Conservation (phyloP, 2,329 filamentous ascomycete genomes). For the Mollisia scopiformis region DNA sequence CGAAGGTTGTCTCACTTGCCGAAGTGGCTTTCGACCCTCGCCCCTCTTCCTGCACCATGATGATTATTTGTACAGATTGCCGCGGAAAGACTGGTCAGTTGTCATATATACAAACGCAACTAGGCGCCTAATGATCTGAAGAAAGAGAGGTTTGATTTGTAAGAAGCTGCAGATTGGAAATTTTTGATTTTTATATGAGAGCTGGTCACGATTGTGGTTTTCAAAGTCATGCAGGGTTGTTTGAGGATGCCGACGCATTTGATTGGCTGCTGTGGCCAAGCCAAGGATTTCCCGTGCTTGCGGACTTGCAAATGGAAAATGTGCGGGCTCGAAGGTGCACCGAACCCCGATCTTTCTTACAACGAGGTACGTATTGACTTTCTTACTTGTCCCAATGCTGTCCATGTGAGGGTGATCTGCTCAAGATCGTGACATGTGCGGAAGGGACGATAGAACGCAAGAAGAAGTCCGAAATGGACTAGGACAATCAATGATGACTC, state of each 20-base stretch:
- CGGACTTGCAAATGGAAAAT: not conserved
- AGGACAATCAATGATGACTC: not conserved
- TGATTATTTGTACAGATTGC: not conserved
- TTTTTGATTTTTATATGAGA: not conserved
- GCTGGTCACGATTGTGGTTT: not conserved
- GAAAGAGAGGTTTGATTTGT: too few species aligned
- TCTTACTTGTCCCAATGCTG: not conserved
- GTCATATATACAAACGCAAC: not conserved
- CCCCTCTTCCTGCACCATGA: not conserved
- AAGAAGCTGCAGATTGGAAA: not conserved
- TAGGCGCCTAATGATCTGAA: not conserved
- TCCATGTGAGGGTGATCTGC: not conserved
- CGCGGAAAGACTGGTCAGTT: not conserved
- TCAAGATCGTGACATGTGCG: not conserved
- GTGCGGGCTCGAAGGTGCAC: not conserved
- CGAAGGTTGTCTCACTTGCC: not conserved
- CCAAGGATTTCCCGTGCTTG: conserved; percentile 10
- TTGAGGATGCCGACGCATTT: not conserved
- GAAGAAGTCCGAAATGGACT: not conserved
- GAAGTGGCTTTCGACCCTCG: not conserved
- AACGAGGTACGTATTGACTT: not conserved
- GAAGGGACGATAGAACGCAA: not conserved
- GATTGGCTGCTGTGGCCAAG: conserved; percentile 2
- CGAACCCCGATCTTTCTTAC: conserved; percentile 1
- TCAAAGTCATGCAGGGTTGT: conserved; percentile 13